These are phyloP conservation scores for Tolypocladium ovalisporum DNA, from an alignment of 2,329 filamentous ascomycete species.

Conservation along the genomic window DNA sequence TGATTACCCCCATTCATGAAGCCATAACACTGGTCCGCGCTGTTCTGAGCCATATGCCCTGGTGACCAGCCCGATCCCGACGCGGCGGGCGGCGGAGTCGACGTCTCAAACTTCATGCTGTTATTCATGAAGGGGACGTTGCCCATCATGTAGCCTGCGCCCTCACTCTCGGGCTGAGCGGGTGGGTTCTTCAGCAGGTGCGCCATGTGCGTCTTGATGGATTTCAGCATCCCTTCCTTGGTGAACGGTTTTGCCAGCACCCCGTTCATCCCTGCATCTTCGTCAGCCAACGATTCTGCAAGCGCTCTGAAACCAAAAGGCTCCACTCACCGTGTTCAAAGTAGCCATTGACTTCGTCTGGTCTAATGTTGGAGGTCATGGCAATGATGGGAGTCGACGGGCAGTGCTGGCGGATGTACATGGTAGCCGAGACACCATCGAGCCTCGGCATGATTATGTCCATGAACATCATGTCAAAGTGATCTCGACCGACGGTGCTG, in stretches of 20 bases:
- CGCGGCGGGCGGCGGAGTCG: conserved; percentile 40
- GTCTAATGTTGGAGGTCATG: conserved; percentile 97
- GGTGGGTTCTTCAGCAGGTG: conserved; percentile 64
- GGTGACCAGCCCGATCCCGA: conserved; percentile 40
- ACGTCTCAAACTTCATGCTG: conserved; percentile 40
- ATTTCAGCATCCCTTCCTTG: conserved; percentile 69
- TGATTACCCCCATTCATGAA: conserved; percentile 30
- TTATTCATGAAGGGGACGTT: conserved; percentile 23
- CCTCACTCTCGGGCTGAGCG: conserved; percentile 26
- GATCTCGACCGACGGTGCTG: conserved; percentile 30
- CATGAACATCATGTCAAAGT: conserved; percentile 68
- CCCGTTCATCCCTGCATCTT: conserved; percentile 76
- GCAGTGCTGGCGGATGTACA: conserved; percentile 82
- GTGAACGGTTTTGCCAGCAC: conserved; percentile 97
- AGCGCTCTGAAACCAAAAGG: not conserved
- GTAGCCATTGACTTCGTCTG: conserved; percentile 93
- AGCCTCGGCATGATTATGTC: conserved; percentile 96
- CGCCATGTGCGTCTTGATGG: conserved; percentile 81
- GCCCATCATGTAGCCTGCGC: conserved; percentile 20
- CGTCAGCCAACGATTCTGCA: not conserved
- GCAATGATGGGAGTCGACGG: conserved; percentile 81
- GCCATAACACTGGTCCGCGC: conserved; percentile 35
- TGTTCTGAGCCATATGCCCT: conserved; percentile 35
- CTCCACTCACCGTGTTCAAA: conserved; percentile 75
- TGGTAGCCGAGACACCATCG: conserved; percentile 88